Evolutionary conservation across 108 stramenopile genomes (phyloP).

Genomic region (Heterococcus sp.): DNA sequence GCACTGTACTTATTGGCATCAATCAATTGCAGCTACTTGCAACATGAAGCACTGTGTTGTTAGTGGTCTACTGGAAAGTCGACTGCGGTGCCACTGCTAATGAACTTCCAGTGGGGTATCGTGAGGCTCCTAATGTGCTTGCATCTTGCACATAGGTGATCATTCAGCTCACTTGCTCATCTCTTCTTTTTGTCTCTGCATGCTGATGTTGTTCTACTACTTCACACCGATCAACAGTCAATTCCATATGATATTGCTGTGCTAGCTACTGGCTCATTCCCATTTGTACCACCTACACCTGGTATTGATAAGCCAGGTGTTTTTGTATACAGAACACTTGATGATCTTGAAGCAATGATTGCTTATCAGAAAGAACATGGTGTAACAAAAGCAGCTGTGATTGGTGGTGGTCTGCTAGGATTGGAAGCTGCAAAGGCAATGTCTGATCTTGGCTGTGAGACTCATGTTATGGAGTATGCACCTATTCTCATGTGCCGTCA

Average conservation of each 20-base stretch:
- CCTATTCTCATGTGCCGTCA: conserved; percentile 86
- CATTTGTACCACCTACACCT: conserved; percentile 88
- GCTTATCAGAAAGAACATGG: conserved; percentile 75
- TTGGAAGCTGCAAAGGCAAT: conserved; percentile 81
- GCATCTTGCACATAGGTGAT: too few species aligned
- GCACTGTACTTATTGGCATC: neutral
- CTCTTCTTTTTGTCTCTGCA: too few species aligned
- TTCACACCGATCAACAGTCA: conserved; percentile 22
- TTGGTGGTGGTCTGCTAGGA: conserved; percentile 84
- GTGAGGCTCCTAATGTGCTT: too few species aligned
- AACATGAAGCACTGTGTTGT: neutral
- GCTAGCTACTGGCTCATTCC: conserved; percentile 85
- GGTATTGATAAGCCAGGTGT: conserved; percentile 71
- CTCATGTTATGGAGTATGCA: conserved; percentile 84
- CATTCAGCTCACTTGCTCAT: too few species aligned
- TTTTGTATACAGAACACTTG: conserved; percentile 90
- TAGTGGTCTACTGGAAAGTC: neutral
- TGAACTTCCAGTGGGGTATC: too few species aligned
- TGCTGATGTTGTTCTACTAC: too few species aligned
- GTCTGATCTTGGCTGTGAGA: conserved; percentile 80
- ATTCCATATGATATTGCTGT: conserved; percentile 80
- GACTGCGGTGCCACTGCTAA: too few species aligned
- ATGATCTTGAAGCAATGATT: conserved; percentile 84
- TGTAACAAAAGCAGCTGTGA: conserved; percentile 80
- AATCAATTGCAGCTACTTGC: neutral